phyloP scores from a whole-genome alignment of 164 flowering plant species.

The Vitis rupestris region DNA sequence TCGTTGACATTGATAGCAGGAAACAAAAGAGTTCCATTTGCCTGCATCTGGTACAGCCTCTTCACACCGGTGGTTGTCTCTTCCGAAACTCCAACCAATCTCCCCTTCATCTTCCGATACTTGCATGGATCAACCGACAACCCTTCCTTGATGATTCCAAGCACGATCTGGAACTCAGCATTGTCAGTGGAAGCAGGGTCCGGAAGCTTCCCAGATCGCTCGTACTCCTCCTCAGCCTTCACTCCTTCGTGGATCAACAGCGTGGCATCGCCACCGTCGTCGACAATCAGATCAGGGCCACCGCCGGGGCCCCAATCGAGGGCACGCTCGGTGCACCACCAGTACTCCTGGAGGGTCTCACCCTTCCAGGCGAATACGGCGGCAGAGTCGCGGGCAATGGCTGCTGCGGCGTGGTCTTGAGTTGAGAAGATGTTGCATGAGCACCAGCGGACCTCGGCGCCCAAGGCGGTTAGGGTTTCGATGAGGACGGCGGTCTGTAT shows the following conservation, averaged over 20 bases:
- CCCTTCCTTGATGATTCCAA: conserved; percentile 51
- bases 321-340: conserved; percentile 86
- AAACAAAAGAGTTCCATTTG: conserved; percentile 22
- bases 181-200: conserved; percentile 58
- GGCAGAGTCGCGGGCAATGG: conserved; percentile 68
- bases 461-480: conserved; percentile 70
- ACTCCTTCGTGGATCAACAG: conserved; percentile 74
- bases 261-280: conserved; percentile 77
- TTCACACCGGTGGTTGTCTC: conserved; percentile 42
- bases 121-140: conserved; percentile 46
- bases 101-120: conserved; percentile 29
- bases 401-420: conserved; percentile 84
- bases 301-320: conserved; percentile 79
- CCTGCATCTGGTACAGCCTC: conserved; percentile 38
- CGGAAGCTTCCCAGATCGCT: conserved; percentile 49
- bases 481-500: conserved; percentile 77
- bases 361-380: conserved; percentile 86
- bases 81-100: conserved; percentile 36
- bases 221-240: conserved; percentile 71
- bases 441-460: conserved; percentile 84
- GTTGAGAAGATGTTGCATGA: conserved; percentile 84
- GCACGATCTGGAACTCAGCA: conserved; percentile 61
- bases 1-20: conserved; percentile 68
- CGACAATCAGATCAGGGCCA: conserved; percentile 77
- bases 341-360: conserved; percentile 77